phyloP scores from a whole-genome alignment of 2,329 filamentous ascomycete genomes.

The Aspergillus puulaauensis region DNA sequence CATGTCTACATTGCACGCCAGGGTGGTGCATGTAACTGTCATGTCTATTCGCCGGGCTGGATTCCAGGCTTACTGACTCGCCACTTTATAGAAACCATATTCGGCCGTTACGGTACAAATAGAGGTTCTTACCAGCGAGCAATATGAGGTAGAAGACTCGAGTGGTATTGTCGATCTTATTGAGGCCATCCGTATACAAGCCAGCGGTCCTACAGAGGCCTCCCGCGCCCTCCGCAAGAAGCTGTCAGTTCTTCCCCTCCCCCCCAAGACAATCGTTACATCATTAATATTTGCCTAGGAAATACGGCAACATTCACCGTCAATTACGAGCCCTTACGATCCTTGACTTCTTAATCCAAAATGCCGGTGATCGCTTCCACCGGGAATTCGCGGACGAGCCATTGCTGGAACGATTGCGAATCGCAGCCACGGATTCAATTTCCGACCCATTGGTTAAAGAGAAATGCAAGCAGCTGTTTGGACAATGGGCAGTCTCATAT shows the following conservation, averaged over 20 bases:
- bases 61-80: neutral
- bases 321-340: conserved; percentile 86
- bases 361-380: conserved; percentile 85
- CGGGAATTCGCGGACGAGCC: conserved; percentile 86
- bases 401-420: conserved; percentile 82
- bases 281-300: conserved; percentile 49
- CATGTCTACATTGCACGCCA: neutral
- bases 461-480: conserved; percentile 84
- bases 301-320: conserved; percentile 92
- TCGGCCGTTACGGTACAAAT: conserved; percentile 91
- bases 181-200: conserved; percentile 88
- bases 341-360: conserved; percentile 90
- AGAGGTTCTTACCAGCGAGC: conserved; percentile 84
- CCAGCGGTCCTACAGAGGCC: conserved; percentile 81
- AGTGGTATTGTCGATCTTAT: conserved; percentile 91
- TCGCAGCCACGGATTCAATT: conserved; percentile 80
- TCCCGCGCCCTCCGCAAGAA: conserved; percentile 94
- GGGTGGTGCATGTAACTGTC: neutral
- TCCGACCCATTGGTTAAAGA: conserved; percentile 83
- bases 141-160: conserved; percentile 86
- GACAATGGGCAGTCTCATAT: conserved; percentile 81
- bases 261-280: neutral
- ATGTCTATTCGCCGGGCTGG: neutral
- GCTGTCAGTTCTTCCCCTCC: conserved; percentile 54
- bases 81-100: conserved; percentile 68